Conservation (phyloP, 1,284 basidiomycete genomes). For the Amylostereum areolatum region DNA sequence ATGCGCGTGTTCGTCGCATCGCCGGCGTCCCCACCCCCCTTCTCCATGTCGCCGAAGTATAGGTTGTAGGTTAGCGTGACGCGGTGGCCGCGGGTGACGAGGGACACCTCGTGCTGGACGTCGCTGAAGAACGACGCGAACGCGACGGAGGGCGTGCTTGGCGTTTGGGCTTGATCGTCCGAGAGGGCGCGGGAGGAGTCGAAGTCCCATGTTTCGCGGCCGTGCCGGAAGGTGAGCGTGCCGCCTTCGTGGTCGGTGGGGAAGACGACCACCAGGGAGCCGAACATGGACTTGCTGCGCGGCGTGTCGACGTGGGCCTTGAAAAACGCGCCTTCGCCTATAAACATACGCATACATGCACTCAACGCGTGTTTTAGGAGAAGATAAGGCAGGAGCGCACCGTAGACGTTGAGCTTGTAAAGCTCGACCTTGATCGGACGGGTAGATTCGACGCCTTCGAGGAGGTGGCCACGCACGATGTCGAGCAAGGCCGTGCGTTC, state of each 20-base stretch:
- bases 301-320: slow-evolving; percentile 21
- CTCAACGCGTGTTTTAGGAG: neutral
- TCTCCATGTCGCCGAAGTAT: slow-evolving; percentile 15
- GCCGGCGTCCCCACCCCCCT: neutral
- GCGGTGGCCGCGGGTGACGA: slow-evolving; percentile 32
- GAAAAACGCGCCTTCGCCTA: slow-evolving; percentile 19
- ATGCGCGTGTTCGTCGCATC: slow-evolving; percentile 8
- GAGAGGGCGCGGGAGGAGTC: slow-evolving; percentile 5
- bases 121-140: slow-evolving; percentile 37
- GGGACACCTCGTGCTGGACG: slow-evolving; percentile 37
- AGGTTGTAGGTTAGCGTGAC: slow-evolving; percentile 40
- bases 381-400: slow-evolving; percentile 7
- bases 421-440: slow-evolving; percentile 14
- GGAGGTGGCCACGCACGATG: slow-evolving; percentile 9
- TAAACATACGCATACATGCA: neutral
- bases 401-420: slow-evolving; percentile 25
- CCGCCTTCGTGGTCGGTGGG: slow-evolving; percentile 12
- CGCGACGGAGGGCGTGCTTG: slow-evolving; percentile 14
- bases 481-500: slow-evolving; percentile 10
- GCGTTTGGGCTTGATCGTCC: neutral
- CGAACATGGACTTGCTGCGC: slow-evolving; percentile 16
- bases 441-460: slow-evolving; percentile 8
- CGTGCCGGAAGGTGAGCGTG: slow-evolving; percentile 14
- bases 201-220: slow-evolving; percentile 13
- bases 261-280: slow-evolving; percentile 11